Percentiles rank a stretch among this genome's conserved stretches.
Evolutionary conservation across 306 rosid genomes (phyloP).

Genomic region (Cicer judaicum): DNA sequence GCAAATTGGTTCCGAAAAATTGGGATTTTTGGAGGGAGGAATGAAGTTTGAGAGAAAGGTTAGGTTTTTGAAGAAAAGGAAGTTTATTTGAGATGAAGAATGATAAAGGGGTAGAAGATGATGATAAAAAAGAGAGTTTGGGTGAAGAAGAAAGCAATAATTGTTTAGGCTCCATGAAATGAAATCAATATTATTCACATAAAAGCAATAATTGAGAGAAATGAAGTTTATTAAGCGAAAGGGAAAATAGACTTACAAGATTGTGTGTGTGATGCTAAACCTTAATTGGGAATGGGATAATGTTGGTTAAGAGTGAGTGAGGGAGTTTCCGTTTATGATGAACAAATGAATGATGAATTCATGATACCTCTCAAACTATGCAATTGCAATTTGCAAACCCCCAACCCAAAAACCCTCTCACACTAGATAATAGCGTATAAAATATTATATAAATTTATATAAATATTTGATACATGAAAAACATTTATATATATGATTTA

Average conservation of each 20-base stretch:
- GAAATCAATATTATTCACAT: background rate
- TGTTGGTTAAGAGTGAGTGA: background rate
- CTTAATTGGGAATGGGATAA: background rate
- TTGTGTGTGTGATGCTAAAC: background rate
- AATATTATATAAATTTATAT: too few species aligned
- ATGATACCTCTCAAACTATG: background rate
- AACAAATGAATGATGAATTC: background rate
- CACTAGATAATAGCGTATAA: constrained; percentile 8
- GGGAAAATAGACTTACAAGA: constrained; percentile 24
- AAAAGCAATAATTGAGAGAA: background rate
- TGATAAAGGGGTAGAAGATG: constrained; percentile 57
- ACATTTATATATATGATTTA: too few species aligned
- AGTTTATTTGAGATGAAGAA: constrained; percentile 56
- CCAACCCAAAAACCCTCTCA: constrained; percentile 16
- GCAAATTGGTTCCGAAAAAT: constrained; percentile 59
- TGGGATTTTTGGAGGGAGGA: constrained; percentile 53
- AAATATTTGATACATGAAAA: too few species aligned
- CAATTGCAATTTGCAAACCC: constrained; percentile 7
- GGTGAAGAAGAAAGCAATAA: constrained; percentile 51
- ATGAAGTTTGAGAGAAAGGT: constrained; percentile 46
- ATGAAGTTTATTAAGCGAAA: background rate
- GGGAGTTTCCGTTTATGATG: background rate
- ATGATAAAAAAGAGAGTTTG: constrained; percentile 39
- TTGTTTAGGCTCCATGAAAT: constrained; percentile 57
- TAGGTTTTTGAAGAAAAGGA: constrained; percentile 47